Percentiles rank a stretch among this genome's conserved stretches.
Conservation (phyloP, 345 rosid genomes). For the Linum usitatissimum region DNA sequence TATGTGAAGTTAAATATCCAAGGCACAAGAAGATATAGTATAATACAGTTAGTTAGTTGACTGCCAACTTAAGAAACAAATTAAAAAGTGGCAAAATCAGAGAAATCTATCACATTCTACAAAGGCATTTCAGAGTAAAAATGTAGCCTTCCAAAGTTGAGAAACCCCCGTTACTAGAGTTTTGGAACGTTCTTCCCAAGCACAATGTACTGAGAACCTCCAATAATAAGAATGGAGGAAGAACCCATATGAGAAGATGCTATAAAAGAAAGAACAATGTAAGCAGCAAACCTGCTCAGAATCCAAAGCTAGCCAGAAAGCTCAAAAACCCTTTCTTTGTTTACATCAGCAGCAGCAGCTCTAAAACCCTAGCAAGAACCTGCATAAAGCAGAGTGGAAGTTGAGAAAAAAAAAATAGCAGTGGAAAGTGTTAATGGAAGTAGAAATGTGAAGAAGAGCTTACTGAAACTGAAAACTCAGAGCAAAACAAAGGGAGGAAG, state of each 20-base stretch:
- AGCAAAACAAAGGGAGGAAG: background rate
- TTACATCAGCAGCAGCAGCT: background rate
- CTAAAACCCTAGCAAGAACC: background rate
- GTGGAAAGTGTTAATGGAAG: background rate
- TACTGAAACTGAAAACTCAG: background rate
- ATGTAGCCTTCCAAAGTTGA: background rate
- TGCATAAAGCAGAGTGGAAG: background rate
- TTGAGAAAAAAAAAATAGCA: background rate
- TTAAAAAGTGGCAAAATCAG: too few species aligned
- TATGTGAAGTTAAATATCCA: too few species aligned
- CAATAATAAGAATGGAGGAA: background rate
- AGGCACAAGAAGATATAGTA: too few species aligned
- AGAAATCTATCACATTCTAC: too few species aligned
- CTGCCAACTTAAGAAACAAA: too few species aligned
- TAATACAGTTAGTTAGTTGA: too few species aligned
- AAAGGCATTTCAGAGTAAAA: too few species aligned
- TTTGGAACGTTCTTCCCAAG: background rate
- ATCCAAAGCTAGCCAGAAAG: background rate
- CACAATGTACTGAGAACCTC: background rate
- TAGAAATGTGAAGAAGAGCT: background rate
- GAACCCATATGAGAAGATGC: background rate
- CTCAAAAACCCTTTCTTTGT: too few species aligned
- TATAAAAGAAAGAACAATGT: background rate
- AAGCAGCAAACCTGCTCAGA: background rate
- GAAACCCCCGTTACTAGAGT: background rate